Base-by-base conservation (phyloP, 176 grass and related monocot species). In the Triticum monococcum region DNA sequence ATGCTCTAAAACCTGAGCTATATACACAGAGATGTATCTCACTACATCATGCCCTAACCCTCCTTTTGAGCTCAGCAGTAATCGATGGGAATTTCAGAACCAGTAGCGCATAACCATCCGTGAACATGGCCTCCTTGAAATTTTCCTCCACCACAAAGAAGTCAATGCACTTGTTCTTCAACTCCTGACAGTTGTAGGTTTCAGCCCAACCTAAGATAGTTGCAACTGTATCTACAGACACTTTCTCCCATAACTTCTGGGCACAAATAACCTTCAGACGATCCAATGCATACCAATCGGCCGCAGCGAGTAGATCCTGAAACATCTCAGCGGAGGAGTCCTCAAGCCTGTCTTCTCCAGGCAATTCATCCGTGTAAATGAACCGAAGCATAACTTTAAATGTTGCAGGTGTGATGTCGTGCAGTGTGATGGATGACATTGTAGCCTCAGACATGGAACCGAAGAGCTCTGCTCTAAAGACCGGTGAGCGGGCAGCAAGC, bases 221-320 rank as follows among this genome's bases (percentile, higher is more conserved):
- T 11, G 70, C 86, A 28, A 91, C 72, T 0, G 83, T 87, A 10
- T 91, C 78, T 0, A 83, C 61, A 13, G 77, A 79, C 12, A 93
- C 68, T 79, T 54, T 72, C 22, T 81, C 63, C 76, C 84, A 88
- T 33, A 95, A 1, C 26, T 50, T 84, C 9, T 50, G 59, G 6
- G 90, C 90, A 24, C 90, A 92, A 23, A 85, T 37, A 22, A 89
- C 9, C 85, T 90, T 95, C 30, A 95, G 64, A 1, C 94, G 33
- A 2, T 95, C 87, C 69, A 95, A 18, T 0, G 76, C 84, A 7
- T 93, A 95, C 9, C 84, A 84, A 63, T 95, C 91, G 0, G 94
- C 94, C 1, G 81, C 94, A n/a, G 50, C 86, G 7, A 93, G 87
- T 8, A 86, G 17, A 33, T 41, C 17, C 8, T 12, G 40, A 8